phyloP scores from a whole-genome alignment of 768 basidiomycete genomes.

The Daedalea quercina region DNA sequence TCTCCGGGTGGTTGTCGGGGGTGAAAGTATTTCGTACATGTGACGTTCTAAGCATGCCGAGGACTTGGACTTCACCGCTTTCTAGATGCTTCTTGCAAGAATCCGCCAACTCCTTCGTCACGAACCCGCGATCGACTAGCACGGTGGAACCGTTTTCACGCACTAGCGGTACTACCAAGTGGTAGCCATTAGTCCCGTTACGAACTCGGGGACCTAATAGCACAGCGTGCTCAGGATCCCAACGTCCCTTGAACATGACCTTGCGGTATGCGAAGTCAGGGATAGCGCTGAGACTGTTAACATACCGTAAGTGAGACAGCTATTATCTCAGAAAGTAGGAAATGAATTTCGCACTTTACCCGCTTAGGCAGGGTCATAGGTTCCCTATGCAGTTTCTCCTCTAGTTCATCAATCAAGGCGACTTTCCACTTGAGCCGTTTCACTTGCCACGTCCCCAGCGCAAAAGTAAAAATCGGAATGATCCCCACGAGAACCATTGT shows the following conservation, averaged over 20 bases:
- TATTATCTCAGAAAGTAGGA: not conserved
- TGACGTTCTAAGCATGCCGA: constrained; percentile 83
- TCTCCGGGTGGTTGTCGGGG: constrained; percentile 76
- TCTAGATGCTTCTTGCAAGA: constrained; percentile 29
- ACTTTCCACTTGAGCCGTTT: constrained; percentile 94
- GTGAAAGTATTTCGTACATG: constrained; percentile 75
- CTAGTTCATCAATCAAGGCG: constrained; percentile 85
- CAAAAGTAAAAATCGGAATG: constrained; percentile 88
- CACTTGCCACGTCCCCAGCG: constrained; percentile 90
- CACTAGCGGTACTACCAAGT: constrained; percentile 81
- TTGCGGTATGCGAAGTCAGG: constrained; percentile 89
- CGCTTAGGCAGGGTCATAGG: constrained; percentile 74
- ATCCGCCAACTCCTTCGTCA: constrained; percentile 50
- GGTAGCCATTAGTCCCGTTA: constrained; percentile 83
- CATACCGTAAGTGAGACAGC: not conserved
- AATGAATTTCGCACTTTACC: constrained; percentile 64
- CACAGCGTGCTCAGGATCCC: constrained; percentile 76
- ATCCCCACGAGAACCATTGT: constrained; percentile 72
- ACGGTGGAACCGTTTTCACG: constrained; percentile 79
- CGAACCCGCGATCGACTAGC: constrained; percentile 90
- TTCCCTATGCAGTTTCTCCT: constrained; percentile 77
- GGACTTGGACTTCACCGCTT: constrained; percentile 57
- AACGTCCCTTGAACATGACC: constrained; percentile 70
- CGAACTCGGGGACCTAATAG: constrained; percentile 81
- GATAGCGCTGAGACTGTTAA: constrained; percentile 57